Conservation (phyloP, 2,329 filamentous ascomycete species). For the Acrodontium crateriforme region DNA sequence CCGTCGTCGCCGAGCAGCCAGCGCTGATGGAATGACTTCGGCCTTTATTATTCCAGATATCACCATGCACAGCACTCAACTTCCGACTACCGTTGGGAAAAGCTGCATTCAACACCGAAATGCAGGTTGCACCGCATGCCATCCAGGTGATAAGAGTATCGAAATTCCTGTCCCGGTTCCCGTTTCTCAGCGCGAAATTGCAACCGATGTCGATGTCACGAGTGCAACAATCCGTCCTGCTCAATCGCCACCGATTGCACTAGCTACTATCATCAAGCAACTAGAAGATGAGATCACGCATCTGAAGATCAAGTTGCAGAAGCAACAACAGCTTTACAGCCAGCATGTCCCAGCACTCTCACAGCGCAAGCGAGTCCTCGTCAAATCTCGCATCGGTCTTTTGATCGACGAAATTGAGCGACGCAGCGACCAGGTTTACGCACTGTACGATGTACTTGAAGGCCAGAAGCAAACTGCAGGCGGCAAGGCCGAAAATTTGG, state of each 20-base stretch:
- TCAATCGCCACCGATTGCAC: conserved; percentile 55
- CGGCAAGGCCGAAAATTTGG: conserved; percentile 33
- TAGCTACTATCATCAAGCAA: conserved; percentile 72
- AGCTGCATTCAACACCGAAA: conserved; percentile 26
- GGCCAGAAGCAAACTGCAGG: conserved; percentile 54
- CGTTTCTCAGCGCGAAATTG: conserved; percentile 20
- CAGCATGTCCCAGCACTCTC: conserved; percentile 52
- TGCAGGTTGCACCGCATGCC: conserved; percentile 43
- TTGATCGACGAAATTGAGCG: conserved; percentile 52
- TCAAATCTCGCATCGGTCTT: conserved; percentile 48
- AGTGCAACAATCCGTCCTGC: conserved; percentile 47
- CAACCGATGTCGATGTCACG: conserved; percentile 30
- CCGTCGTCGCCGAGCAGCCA: conserved; percentile 32
- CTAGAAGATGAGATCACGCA: conserved; percentile 69
- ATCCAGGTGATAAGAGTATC: conserved; percentile 19
- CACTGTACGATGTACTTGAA: conserved; percentile 70
- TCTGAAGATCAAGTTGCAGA: conserved; percentile 53
- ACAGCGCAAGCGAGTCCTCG: conserved; percentile 47
- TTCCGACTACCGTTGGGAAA: conserved; percentile 4
- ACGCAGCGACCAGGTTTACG: conserved; percentile 70
- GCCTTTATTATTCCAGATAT: conserved; percentile 52
- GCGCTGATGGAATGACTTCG: conserved; percentile 41
- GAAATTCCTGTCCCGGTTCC: conserved; percentile 29
- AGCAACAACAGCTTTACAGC: conserved; percentile 49
- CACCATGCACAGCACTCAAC: conserved; percentile 29